Conservation (phyloP, 2,329 filamentous ascomycete genomes). For the Talaromyces albobiverticillius region DNA sequence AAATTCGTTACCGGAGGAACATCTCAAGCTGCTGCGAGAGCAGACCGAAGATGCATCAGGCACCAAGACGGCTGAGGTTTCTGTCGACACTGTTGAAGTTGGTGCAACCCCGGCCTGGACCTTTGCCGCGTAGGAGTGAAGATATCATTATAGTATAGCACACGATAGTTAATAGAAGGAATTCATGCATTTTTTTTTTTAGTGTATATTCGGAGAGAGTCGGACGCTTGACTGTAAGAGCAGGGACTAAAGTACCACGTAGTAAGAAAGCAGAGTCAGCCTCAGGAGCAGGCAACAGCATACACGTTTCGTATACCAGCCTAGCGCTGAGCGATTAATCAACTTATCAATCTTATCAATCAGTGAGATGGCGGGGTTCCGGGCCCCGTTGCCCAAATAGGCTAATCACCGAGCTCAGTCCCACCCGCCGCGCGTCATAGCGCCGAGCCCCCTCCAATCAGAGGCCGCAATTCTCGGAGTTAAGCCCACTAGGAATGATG, state of each 20-base stretch:
- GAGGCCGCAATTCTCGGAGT: background rate
- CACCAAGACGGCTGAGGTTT: constrained; percentile 1
- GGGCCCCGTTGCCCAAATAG: background rate
- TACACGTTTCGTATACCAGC: no score
- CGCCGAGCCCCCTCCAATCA: background rate
- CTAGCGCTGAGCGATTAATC: no score
- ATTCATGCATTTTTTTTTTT: no score
- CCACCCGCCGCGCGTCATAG: background rate
- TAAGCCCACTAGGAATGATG: background rate
- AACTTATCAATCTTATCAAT: constrained; percentile 11
- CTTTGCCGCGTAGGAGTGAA: background rate
- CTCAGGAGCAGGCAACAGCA: no score
- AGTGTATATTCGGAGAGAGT: no score
- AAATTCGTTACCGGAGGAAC: constrained; percentile 31
- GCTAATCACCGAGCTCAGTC: background rate
- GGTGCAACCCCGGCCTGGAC: no score
- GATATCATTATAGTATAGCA: no score
- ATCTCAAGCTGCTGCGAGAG: constrained; percentile 17
- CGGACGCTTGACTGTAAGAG: no score
- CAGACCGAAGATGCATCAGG: background rate
- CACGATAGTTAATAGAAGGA: no score
- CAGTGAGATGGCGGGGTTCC: constrained; percentile 6
- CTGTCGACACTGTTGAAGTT: background rate
- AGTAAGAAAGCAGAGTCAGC: no score
- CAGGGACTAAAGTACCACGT: no score